Conservation (phyloP, 225 moss, liverwort and hornwort genomes). For the Polytrichum formosum region DNA sequence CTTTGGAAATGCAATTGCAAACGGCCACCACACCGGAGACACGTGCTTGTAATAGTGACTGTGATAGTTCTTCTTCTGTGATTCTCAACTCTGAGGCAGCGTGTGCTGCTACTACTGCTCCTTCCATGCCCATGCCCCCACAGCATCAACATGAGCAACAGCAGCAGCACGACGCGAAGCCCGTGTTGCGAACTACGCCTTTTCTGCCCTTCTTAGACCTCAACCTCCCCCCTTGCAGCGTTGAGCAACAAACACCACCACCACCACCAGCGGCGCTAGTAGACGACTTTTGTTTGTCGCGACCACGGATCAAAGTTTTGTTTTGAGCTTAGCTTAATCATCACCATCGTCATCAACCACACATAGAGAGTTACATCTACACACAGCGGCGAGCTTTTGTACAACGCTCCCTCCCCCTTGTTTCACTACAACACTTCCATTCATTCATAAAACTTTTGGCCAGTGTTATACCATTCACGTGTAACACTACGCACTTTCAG, state of each 20-base stretch:
- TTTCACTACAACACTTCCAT: slow-evolving; percentile 52
- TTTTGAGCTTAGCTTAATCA: slow-evolving; percentile 45
- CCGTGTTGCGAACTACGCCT: slow-evolving; percentile 35
- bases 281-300: slow-evolving; percentile 50
- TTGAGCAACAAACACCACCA: slow-evolving; percentile 20
- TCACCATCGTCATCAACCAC: no score
- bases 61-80: slow-evolving; percentile 88
- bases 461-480: slow-evolving; percentile 52
- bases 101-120: slow-evolving; percentile 19
- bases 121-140: slow-evolving; percentile 4
- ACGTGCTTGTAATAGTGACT: slow-evolving; percentile 79
- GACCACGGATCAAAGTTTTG: slow-evolving; percentile 38
- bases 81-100: slow-evolving; percentile 84
- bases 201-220: slow-evolving; percentile 64
- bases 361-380: slow-evolving; percentile 12
- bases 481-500: slow-evolving; percentile 29
- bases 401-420: slow-evolving; percentile 38
- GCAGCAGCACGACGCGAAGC: slow-evolving; percentile 60
- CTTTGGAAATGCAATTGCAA: slow-evolving; percentile 27
- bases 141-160: slow-evolving; percentile 1
- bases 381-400: slow-evolving; percentile 41
- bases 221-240: slow-evolving; percentile 61
- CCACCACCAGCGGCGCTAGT: slow-evolving; percentile 22
- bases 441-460: slow-evolving; percentile 49
- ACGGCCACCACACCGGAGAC: slow-evolving; percentile 30